Conservation (phyloP, 139 green algal genomes). For the Bryopsis sp. region DNA sequence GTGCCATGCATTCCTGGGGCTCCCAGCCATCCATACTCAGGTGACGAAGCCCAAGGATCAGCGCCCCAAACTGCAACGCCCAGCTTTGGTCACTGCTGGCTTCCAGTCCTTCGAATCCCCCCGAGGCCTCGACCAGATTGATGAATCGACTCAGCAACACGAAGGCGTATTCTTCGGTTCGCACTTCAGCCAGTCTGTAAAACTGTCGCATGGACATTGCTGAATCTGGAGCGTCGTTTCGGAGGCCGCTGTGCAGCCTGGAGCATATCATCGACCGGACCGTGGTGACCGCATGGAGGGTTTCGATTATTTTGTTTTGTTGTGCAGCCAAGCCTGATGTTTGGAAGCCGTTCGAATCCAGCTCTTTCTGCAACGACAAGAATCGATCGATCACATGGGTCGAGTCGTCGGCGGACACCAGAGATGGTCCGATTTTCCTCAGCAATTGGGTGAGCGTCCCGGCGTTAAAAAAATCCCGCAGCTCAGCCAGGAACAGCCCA, state of each 20-base stretch:
- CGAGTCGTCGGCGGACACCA: conserved; percentile 43
- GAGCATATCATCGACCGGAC: conserved; percentile 44
- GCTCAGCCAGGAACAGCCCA: conserved; percentile 76
- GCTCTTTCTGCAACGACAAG: conserved; percentile 38
- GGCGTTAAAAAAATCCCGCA: conserved; percentile 96
- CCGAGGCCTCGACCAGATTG: conserved; percentile 55
- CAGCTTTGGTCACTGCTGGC: conserved; percentile 44
- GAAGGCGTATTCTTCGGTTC: conserved; percentile 88
- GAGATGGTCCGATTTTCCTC: conserved; percentile 7
- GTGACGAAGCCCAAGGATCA: conserved; percentile 70
- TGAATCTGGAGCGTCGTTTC: conserved; percentile 86
- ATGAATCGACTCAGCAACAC: conserved; percentile 70
- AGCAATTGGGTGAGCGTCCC: conserved; percentile 6
- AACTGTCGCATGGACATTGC: conserved; percentile 73
- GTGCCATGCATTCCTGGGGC: conserved; percentile 62
- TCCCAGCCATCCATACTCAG: conserved; percentile 68
- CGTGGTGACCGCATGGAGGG: conserved; percentile 50
- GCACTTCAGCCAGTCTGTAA: conserved; percentile 82
- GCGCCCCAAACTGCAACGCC: conserved; percentile 53
- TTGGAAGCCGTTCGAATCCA: conserved; percentile 27
- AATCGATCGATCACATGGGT: conserved; percentile 37
- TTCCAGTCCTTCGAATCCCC: conserved; percentile 35
- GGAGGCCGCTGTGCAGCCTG: conserved; percentile 53
- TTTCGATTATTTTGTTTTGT: conserved; percentile 52
- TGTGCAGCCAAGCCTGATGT: neutral